These are phyloP conservation scores for Salvia rosmarinus DNA, from an alignment of 257 asterid genomes.

Conservation along the genomic window DNA sequence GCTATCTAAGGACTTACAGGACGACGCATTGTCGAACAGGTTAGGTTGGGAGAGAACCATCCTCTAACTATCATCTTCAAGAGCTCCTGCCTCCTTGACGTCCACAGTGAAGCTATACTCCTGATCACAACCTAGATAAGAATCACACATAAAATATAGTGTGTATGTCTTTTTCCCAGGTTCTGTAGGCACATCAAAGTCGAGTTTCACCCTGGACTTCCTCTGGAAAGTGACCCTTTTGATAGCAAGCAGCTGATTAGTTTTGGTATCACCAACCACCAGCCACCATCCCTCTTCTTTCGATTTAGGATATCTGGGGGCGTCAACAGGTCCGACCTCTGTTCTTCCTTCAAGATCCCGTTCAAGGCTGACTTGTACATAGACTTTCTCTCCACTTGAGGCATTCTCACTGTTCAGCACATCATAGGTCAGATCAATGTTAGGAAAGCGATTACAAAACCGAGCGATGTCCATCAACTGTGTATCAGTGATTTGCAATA, in stretches of 20 bases:
- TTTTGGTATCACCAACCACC: slow-evolving; percentile 61
- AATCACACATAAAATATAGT: slow-evolving; percentile 64
- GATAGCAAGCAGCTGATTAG: slow-evolving; percentile 61
- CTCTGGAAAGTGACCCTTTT: slow-evolving; percentile 61
- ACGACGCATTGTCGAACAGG: background rate
- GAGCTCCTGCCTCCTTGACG: slow-evolving; percentile 45
- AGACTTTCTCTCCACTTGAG: slow-evolving; percentile 46
- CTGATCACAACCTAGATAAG: slow-evolving; percentile 67
- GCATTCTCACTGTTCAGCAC: slow-evolving; percentile 42
- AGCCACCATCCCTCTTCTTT: slow-evolving; percentile 74
- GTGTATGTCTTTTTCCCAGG: slow-evolving; percentile 51
- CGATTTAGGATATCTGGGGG: slow-evolving; percentile 59
- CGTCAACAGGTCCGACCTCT: slow-evolving; percentile 62
- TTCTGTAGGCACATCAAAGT: slow-evolving; percentile 57
- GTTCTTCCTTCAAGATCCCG: slow-evolving; percentile 57
- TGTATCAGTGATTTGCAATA: slow-evolving; percentile 56
- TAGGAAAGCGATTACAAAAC: slow-evolving; percentile 59
- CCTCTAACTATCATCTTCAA: slow-evolving; percentile 38
- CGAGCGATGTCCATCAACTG: slow-evolving; percentile 64
- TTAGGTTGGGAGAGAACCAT: background rate
- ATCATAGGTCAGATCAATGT: slow-evolving; percentile 55
- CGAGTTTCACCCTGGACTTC: slow-evolving; percentile 59
- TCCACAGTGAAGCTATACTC: slow-evolving; percentile 56
- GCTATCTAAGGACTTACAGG: slow-evolving; percentile 16
- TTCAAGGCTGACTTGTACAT: slow-evolving; percentile 49